Conservation (phyloP, 1,284 basidiomycete genomes). For the Grifola frondosa region DNA sequence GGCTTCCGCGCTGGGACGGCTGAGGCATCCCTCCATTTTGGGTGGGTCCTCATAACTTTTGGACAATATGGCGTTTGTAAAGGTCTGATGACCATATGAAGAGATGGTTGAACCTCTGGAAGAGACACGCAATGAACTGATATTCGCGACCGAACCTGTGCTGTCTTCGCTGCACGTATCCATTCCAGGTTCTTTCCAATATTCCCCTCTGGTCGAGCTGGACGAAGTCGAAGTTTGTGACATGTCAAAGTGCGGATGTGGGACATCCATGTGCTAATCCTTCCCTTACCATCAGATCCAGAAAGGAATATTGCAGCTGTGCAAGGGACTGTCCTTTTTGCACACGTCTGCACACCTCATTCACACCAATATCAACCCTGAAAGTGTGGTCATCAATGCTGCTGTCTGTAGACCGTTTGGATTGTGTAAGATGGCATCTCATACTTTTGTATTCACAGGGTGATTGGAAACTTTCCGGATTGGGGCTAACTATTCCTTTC, state of each 20-base stretch:
- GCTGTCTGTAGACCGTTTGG: conserved; percentile 54
- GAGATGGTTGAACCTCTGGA: conserved; percentile 99
- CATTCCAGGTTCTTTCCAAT: conserved; percentile 61
- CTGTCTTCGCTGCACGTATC: conserved; percentile 77
- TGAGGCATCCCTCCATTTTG: conserved; percentile 93
- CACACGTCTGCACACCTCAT: conserved; percentile 90
- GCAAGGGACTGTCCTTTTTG: conserved; percentile 90
- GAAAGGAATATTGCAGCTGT: conserved; percentile 93
- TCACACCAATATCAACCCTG: conserved; percentile 88
- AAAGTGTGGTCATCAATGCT: conserved; percentile 84
- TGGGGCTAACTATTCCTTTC: conserved; percentile 85
- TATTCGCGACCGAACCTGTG: conserved; percentile 92
- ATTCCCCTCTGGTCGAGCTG: conserved; percentile 63
- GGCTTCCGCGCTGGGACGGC: conserved; percentile 82
- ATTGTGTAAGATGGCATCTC: neutral
- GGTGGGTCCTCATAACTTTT: conserved; percentile 44
- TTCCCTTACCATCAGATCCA: conserved; percentile 67
- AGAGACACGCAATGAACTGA: conserved; percentile 85
- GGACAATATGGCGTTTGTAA: neutral
- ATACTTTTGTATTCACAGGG: conserved; percentile 55
- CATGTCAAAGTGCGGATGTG: neutral
- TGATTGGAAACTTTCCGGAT: conserved; percentile 96
- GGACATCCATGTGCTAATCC: neutral
- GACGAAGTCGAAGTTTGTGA: conserved; percentile 85
- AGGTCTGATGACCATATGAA: conserved; percentile 25